These are phyloP conservation scores for Phaeosphaeria sp. DNA, from an alignment of 2,329 filamentous ascomycete genomes.

Conservation along the genomic window DNA sequence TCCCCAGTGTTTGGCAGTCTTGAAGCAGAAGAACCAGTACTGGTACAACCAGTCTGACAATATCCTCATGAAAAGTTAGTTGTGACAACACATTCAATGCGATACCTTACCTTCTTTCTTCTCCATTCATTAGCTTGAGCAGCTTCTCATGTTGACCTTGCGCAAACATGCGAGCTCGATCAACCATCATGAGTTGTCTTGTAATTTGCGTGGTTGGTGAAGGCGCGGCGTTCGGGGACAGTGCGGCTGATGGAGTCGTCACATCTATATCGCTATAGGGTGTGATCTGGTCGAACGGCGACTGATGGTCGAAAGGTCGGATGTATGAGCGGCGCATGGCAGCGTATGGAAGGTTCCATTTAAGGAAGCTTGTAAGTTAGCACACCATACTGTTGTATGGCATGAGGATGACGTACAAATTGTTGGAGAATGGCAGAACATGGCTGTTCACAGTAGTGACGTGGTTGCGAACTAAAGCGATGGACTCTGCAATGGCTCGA, in stretches of 20 bases:
- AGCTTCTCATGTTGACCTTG: constrained; percentile 34
- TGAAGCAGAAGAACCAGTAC: constrained; percentile 41
- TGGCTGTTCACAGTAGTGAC: background rate
- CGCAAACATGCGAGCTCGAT: constrained; percentile 34
- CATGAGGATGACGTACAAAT: constrained; percentile 16
- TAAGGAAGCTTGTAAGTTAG: constrained; percentile 25
- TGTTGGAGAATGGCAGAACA: constrained; percentile 17
- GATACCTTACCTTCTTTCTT: constrained; percentile 29
- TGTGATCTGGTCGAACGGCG: constrained; percentile 18
- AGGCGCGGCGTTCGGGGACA: constrained; percentile 26
- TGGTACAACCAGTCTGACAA: constrained; percentile 41
- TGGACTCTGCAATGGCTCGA: constrained; percentile 11
- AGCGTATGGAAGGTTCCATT: constrained; percentile 37
- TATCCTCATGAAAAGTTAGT: constrained; percentile 13
- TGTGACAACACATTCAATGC: background rate
- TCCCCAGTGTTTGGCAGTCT: constrained; percentile 24
- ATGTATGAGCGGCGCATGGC: constrained; percentile 8
- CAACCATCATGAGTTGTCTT: constrained; percentile 20
- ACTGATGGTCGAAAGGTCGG: constrained; percentile 11
- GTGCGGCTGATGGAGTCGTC: constrained; percentile 17
- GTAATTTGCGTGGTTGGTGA: constrained; percentile 27
- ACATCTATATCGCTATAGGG: constrained; percentile 30
- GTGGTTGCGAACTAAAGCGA: background rate
- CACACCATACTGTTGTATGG: background rate
- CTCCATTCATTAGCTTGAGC: constrained; percentile 25